Conservation (phyloP, 345 rosid genomes). For the Hirschfeldia incana region DNA sequence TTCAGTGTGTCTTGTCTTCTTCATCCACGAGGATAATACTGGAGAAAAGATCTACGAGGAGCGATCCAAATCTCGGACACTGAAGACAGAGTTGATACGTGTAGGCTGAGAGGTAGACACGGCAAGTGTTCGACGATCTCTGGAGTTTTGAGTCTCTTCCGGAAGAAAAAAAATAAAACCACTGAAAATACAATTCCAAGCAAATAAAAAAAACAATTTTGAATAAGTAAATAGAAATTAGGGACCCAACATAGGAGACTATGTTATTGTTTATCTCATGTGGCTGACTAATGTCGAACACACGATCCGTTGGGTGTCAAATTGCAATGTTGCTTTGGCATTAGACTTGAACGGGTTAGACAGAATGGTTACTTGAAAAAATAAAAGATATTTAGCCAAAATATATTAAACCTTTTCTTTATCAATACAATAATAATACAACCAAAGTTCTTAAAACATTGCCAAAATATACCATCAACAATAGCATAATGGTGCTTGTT, state of each 20-base stretch:
- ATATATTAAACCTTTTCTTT: too few species aligned
- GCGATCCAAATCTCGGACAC: neutral
- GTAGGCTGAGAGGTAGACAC: neutral
- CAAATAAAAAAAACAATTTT: too few species aligned
- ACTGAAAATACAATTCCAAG: too few species aligned
- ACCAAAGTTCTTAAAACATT: neutral
- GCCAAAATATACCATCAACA: neutral
- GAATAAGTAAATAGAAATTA: too few species aligned
- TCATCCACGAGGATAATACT: neutral
- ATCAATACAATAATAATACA: neutral
- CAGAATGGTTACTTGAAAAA: too few species aligned
- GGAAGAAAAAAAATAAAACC: neutral
- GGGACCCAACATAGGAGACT: too few species aligned
- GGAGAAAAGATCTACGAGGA: neutral
- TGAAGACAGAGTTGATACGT: neutral
- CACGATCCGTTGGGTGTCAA: neutral
- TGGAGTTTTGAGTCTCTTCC: neutral
- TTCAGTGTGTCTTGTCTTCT: conserved; percentile 3
- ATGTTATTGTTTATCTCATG: too few species aligned
- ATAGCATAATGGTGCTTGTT: neutral
- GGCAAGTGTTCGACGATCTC: neutral
- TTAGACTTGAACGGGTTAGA: too few species aligned
- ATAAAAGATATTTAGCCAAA: too few species aligned
- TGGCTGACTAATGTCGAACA: too few species aligned
- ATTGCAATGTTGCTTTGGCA: neutral